Evolutionary conservation across 176 grass and related monocot genomes (phyloP), one percentile per base, ranked within the genome.

Genomic region (Aegilops bicornis): DNA sequence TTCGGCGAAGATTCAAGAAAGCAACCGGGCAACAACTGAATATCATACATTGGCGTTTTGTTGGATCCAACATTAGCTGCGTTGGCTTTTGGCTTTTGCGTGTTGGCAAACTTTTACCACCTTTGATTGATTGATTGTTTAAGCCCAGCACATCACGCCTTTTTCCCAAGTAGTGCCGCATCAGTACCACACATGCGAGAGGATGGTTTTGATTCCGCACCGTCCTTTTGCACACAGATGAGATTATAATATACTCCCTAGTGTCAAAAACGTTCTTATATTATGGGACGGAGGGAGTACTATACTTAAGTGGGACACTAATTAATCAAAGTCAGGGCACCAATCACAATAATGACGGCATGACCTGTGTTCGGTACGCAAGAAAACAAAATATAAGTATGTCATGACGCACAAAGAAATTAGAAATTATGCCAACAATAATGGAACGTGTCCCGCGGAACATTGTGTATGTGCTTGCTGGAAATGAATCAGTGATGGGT

Each of bases 71-170:
- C 67, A 56, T 64, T 82, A 43, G 37, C 36, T 0, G 62, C 10
- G 20, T 40, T 48, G 19, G 69, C 82, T 88, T 91, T 85, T 77
- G 69, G 69, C 69, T 64, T 88, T 84, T 81, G 61, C 74, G 75
- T 81, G 66, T 79, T 79, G 43, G 3, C 43, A 47, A 47, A 17
- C 84, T 87, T 87, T 83, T 60, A 61, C 35, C 20, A 43, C 43
- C 43, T 52, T 52, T 59, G 3, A 36, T 54, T 52, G 48, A 52
- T 52, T 14, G 59, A 33, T 73, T 61, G 16, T 66, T 65, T 19
- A 61, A 30, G 73, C 47, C 64, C 20, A 19, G 64, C 61, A 71
- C 69, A 77, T 82, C 54, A 64, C 39, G 42, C 10, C 42, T n/a
- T 82, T 89, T 84, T 7, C 48, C 33, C n/a, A 81, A 54, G 25